Evolutionary conservation across 1,139 yeast species (phyloP).

Genomic region (Pichia sp.): DNA sequence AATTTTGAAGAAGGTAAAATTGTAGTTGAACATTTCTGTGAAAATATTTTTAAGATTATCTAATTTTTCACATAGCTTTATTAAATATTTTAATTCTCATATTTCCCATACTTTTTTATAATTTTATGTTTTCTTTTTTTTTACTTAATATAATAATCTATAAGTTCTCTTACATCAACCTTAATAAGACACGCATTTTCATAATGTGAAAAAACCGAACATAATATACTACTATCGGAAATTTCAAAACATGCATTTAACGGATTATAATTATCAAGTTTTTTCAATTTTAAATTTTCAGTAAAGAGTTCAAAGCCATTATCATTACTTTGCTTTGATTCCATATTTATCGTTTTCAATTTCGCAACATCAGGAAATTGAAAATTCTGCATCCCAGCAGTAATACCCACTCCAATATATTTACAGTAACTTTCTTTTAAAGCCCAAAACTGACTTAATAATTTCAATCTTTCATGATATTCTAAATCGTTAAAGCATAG

Average conservation of each 20-base stretch:
- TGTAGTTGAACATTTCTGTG: conserved; percentile 61
- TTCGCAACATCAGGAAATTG: conserved; percentile 30
- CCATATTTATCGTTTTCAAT: neutral
- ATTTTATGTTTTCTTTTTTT: neutral
- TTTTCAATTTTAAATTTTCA: neutral
- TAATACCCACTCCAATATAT: conserved; percentile 55
- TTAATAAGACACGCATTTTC: conserved; percentile 3
- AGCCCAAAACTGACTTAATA: conserved; percentile 59
- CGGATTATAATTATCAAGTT: conserved; percentile 2
- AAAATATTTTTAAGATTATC: conserved; percentile 30
- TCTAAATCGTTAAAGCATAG: conserved; percentile 4
- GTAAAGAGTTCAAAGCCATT: neutral
- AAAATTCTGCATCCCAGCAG: conserved; percentile 39
- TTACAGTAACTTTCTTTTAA: conserved; percentile 67
- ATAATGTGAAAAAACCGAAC: conserved; percentile 16
- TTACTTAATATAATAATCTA: conserved; percentile 2
- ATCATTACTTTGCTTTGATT: too few relatives aligned
- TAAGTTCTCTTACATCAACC: conserved; percentile 7
- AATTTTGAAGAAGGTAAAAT: conserved; percentile 60
- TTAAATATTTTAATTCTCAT: too few relatives aligned
- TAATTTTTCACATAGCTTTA: neutral
- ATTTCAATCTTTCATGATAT: conserved; percentile 16
- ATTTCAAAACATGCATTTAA: conserved; percentile 7
- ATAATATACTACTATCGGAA: conserved; percentile 5
- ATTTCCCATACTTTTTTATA: neutral